A percentile compares a stretch with the other conserved stretches of the same genome.
phyloP scores from a whole-genome alignment of 495 filamentous ascomycete species.

The Aspergillus avenaceus region DNA sequence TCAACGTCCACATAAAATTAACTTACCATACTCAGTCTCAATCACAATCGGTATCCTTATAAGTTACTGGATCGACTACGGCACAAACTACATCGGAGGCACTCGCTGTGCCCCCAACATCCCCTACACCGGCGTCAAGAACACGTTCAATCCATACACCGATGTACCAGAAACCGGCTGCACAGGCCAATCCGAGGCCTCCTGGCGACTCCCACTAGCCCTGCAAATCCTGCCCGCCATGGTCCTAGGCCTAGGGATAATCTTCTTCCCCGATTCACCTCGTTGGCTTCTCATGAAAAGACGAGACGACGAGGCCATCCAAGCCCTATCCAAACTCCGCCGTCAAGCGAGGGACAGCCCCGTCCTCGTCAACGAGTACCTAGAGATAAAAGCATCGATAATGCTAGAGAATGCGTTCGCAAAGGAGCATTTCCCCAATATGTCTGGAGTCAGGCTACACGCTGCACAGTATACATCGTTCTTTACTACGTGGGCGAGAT shows the following conservation, averaged over 20 bases:
- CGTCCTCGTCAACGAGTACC: constrained; percentile 68
- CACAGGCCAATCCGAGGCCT: constrained; percentile 57
- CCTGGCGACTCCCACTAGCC: constrained; percentile 65
- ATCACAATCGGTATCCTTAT: constrained; percentile 82
- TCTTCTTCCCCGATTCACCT: constrained; percentile 79
- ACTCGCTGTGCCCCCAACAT: constrained; percentile 34
- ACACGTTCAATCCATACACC: constrained; percentile 39
- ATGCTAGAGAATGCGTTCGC: constrained; percentile 75
- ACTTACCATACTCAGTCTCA: constrained; percentile 42
- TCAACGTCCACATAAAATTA: background rate
- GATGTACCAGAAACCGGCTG: constrained; percentile 39
- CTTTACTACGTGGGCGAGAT: constrained; percentile 66
- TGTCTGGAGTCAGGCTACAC: constrained; percentile 52
- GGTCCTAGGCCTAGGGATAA: constrained; percentile 63
- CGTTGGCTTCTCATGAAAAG: constrained; percentile 74
- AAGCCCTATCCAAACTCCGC: constrained; percentile 64
- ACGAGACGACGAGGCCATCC: constrained; percentile 66
- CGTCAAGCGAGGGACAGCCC: constrained; percentile 46
- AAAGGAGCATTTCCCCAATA: constrained; percentile 64
- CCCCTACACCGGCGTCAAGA: constrained; percentile 68
- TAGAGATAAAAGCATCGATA: constrained; percentile 78
- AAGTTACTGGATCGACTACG: constrained; percentile 80
- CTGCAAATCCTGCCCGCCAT: constrained; percentile 59
- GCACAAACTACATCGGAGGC: constrained; percentile 39
- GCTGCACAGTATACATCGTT: constrained; percentile 58